Evolutionary conservation across 1,284 basidiomycete genomes (phyloP), one percentile per base, ranked within the genome.

Genomic region (Boletus subluridellus): DNA sequence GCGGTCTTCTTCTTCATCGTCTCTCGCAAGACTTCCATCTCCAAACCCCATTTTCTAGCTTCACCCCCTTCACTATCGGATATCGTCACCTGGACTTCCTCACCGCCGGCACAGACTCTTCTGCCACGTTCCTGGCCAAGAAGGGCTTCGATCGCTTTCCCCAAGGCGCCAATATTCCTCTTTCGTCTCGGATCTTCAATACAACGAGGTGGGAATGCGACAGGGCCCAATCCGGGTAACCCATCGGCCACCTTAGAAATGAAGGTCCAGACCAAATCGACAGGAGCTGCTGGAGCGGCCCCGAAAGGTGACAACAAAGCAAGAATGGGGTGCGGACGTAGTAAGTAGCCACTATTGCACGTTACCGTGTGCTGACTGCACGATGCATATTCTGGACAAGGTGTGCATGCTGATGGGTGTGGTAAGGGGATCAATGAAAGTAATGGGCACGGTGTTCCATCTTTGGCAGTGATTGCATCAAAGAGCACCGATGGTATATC

Each of bases 101-200:
- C 75, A 51, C 79, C 80, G 37, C 86, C 85, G 32, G 79, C 75
- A 73, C 94, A 95, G 17, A 93, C 66, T 56, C 86, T 80, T 59
- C 77, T 76, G 8, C 94, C 94, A 54, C 89, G 80, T 65, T 86
- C 83, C 63, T 80, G 79, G 1, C 84, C 88, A 48, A 97, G 79
- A 45, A 84, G 75, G 12, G 77, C 76, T 70, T 92, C 89, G 47
- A 95, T 82, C 24, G 82, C 82, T 66, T 85, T 89, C 0, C 91
- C 95, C 50, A 95, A 77, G 30, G 77, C 81, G 28, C 90, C 90
- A 49, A 97, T 90, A 66, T 89, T 82, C 61, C 83, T 78, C 74
- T 89, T 90, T 68, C 90, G 84, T 66, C 80, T 84, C 49, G 91
- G 91, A 74, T 98, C 94, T 67, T 92, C 89, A 42, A 85, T 77